These are phyloP conservation scores for Oryza coarctata DNA, from an alignment of 176 grass and related monocot species.

Conservation along the genomic window DNA sequence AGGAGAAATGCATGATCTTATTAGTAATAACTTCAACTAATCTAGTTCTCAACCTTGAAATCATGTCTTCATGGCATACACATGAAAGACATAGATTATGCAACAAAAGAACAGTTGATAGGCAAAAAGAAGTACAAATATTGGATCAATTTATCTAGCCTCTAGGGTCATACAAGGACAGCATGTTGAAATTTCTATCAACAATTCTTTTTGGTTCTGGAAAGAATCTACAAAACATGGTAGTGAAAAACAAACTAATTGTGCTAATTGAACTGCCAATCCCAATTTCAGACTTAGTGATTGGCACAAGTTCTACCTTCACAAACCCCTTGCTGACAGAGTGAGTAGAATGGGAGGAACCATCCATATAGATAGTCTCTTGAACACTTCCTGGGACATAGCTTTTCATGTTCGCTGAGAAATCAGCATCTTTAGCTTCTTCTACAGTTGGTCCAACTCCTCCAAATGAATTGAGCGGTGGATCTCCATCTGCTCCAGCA, in stretches of 20 bases:
- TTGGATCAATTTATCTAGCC: background rate
- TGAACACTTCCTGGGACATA: conserved; percentile 25
- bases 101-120: background rate
- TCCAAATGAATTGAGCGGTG: conserved; percentile 26
- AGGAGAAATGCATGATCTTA: background rate
- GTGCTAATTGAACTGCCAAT: background rate
- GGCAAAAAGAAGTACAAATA: background rate
- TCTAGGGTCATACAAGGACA: background rate
- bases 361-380: conserved; percentile 44
- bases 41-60: background rate
- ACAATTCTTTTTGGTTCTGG: background rate
- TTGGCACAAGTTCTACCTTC: conserved; percentile 9
- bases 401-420: background rate
- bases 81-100: conserved; percentile 12
- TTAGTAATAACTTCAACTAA: background rate
- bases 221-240: background rate
- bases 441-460: conserved; percentile 21
- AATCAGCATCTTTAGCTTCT: conserved; percentile 27
- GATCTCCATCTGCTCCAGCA: conserved; percentile 19
- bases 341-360: background rate
- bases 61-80: background rate
- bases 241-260: background rate
- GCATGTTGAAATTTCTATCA: background rate
- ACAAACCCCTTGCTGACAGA: background rate
- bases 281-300: conserved; percentile 4